phyloP scores from a whole-genome alignment of 2,329 filamentous ascomycete species.

The Aspergillus pseudonomiae region DNA sequence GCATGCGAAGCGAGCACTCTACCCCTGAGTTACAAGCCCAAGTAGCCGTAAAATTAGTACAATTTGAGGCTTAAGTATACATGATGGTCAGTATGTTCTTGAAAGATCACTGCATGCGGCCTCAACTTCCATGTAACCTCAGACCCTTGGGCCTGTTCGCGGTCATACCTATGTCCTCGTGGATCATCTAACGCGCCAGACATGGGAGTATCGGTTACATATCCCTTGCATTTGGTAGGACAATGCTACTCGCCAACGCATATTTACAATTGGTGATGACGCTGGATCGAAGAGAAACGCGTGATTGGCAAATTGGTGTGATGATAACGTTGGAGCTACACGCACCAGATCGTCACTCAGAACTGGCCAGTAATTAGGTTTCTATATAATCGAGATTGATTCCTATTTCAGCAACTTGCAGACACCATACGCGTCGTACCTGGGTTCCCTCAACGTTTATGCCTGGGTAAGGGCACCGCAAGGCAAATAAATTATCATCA shows the following conservation, averaged over 20 bases:
- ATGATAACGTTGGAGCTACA: neutral
- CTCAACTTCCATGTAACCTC: neutral
- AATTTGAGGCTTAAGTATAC: rapidly evolving
- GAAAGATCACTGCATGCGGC: neutral
- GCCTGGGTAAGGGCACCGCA: neutral
- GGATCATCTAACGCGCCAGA: neutral
- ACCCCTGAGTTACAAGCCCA: slow-evolving; percentile 6
- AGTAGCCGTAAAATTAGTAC: neutral
- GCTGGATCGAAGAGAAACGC: neutral
- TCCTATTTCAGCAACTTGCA: neutral
- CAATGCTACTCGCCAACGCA: neutral
- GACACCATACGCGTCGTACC: neutral
- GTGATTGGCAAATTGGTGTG: neutral
- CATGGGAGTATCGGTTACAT: neutral
- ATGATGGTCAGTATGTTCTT: too few relatives aligned
- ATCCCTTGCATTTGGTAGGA: neutral
- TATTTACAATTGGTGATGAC: neutral
- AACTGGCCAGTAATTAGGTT: neutral
- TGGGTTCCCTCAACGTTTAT: neutral
- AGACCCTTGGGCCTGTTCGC: neutral
- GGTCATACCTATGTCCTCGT: neutral
- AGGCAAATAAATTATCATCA: neutral
- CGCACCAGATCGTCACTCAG: neutral
- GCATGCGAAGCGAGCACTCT: slow-evolving; percentile 8
- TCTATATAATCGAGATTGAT: neutral